Conservation (phyloP, 345 rosid genomes). For the Microthlaspi erraticum region DNA sequence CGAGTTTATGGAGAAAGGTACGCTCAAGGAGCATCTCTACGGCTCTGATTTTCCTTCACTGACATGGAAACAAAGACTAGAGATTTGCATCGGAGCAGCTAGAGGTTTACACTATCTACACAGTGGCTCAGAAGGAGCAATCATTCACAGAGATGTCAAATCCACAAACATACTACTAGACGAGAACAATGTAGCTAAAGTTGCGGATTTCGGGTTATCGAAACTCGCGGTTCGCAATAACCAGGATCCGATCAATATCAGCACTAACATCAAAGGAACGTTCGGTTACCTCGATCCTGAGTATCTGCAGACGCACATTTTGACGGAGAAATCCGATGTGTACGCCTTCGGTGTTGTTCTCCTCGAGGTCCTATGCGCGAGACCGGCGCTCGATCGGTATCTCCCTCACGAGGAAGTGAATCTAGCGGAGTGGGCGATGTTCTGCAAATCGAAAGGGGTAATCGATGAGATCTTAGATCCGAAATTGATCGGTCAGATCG, state of each 20-base stretch:
- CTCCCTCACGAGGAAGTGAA: conserved; percentile 28
- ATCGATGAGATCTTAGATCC: conserved; percentile 35
- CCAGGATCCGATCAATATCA: conserved; percentile 42
- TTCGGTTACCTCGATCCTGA: conserved; percentile 46
- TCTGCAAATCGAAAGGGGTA: conserved; percentile 20
- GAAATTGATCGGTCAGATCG: conserved; percentile 30
- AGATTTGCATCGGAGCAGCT: conserved; percentile 46
- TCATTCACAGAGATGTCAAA: conserved; percentile 47
- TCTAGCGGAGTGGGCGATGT: conserved; percentile 38
- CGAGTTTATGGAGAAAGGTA: conserved; percentile 49
- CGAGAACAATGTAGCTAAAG: conserved; percentile 39
- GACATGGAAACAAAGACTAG: conserved; percentile 43
- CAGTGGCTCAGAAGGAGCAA: conserved; percentile 43
- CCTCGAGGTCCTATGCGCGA: conserved; percentile 37
- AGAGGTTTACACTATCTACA: conserved; percentile 45
- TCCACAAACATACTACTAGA: conserved; percentile 46
- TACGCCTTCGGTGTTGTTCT: conserved; percentile 41
- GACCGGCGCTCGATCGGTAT: conserved; percentile 25
- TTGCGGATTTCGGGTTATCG: conserved; percentile 42
- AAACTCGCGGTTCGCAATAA: conserved; percentile 20
- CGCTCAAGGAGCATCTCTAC: conserved; percentile 40
- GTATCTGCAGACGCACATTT: neutral
- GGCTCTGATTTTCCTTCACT: conserved; percentile 14
- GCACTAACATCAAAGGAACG: conserved; percentile 38
- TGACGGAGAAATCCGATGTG: conserved; percentile 37